These are phyloP conservation scores for Aspergillus indologenus DNA, from an alignment of 495 filamentous ascomycete species.

Conservation along the genomic window DNA sequence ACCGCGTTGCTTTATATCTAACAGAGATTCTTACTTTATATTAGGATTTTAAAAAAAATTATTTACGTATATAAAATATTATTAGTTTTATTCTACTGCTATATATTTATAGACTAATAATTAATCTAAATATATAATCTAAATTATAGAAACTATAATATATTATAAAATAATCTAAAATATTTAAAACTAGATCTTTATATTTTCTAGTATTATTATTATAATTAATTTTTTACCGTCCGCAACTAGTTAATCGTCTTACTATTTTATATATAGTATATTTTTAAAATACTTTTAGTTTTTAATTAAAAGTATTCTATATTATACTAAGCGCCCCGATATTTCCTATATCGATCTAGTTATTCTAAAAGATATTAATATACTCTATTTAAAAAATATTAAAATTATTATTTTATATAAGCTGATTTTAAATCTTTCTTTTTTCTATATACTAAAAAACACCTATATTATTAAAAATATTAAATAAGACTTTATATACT, in stretches of 20 bases:
- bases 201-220: neutral
- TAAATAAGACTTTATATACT: constrained; percentile 16
- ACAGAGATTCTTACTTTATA: neutral
- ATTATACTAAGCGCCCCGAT: no score
- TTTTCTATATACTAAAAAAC: neutral
- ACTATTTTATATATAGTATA: neutral
- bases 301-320: no score
- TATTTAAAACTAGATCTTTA: neutral
- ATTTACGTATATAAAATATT: neutral
- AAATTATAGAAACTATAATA: neutral
- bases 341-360: neutral
- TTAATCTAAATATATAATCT: neutral
- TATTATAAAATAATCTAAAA: neutral
- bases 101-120: neutral
- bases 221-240: neutral
- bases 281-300: neutral
- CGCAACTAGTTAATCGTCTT: neutral
- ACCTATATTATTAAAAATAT: constrained; percentile 16
- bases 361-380: no score
- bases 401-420: no score
- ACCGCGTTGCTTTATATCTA: neutral
- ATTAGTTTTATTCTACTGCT: neutral
- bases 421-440: no score
- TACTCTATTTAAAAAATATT: no score
- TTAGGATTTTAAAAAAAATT: neutral